Percentiles rank a stretch among this genome's conserved stretches.
Evolutionary conservation across 2,329 filamentous ascomycete species (phyloP).

Genomic region (Cytospora paraplurivora): DNA sequence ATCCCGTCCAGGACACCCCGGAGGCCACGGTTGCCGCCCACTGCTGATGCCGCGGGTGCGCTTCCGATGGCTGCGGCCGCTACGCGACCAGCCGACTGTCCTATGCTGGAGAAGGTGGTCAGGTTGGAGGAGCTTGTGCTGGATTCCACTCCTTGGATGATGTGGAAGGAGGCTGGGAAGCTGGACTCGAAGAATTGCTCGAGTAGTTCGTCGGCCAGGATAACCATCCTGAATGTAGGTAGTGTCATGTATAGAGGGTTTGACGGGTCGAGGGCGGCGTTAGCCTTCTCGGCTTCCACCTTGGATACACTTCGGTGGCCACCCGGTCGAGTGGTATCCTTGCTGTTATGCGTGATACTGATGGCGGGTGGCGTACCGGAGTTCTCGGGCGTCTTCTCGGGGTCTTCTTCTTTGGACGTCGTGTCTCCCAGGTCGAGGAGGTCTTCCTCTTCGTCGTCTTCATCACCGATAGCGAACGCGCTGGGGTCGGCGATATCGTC

Average conservation of each 20-base stretch:
- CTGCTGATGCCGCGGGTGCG: constrained; percentile 45
- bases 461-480: constrained; percentile 76
- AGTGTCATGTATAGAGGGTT: constrained; percentile 94
- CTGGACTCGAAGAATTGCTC: constrained; percentile 98
- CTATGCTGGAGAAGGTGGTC: constrained; percentile 80
- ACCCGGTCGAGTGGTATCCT: constrained; percentile 31
- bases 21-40: constrained; percentile 71
- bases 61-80: constrained; percentile 43
- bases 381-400: constrained; percentile 31
- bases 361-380: constrained; percentile 32
- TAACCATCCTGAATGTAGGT: constrained; percentile 97
- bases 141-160: constrained; percentile 64
- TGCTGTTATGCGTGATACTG: constrained; percentile 31
- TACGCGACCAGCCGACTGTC: constrained; percentile 53
- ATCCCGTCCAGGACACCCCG: constrained; percentile 96
- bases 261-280: constrained; percentile 86
- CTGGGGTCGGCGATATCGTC: constrained; percentile 42
- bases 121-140: constrained; percentile 65
- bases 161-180: constrained; percentile 89
- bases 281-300: constrained; percentile 75
- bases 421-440: constrained; percentile 60
- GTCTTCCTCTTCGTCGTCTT: constrained; percentile 61
- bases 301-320: constrained; percentile 54
- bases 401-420: constrained; percentile 41
- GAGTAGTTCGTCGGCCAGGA: constrained; percentile 90